Base-by-base conservation (phyloP, 441 rosid genomes). In the Populus hybrid region DNA sequence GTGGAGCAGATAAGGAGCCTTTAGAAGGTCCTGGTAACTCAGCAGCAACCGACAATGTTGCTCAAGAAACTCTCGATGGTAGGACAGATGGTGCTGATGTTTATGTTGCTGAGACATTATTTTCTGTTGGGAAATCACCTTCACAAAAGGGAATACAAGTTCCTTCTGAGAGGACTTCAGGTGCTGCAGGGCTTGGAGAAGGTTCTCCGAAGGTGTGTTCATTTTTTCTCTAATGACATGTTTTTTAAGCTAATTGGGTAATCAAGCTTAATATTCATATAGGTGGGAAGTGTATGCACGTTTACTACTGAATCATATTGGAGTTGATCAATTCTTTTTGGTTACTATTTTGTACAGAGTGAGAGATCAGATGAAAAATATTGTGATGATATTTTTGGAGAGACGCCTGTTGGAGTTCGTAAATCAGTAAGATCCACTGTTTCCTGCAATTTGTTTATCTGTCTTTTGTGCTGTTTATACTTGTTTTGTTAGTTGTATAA, bases 301-400 rank as follows among this genome's bases (percentile, higher is more conserved):
- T 40, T 67, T 18, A 46, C 26, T 26, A 30, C 23, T 54, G 35
- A 65, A 50, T 30, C 40, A 26, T 28, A 35, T 10, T 26, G 70
- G 42, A 69, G 23, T 69, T 69, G 10, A 8, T 18, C 7, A 36
- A 16, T 40, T 40, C 77, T 38, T 64, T 66, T 57, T 26, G 70
- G 70, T 50, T 77, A 5, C 77, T 3, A 40, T 50, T 73, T 76
- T 86, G 73, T 76, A 76, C 94, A 97, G 99, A 93, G 99, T 85
- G 99, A 97, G 89, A 74, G 90, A 78, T 93, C 90, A 74, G 91
- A 83, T 73, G 95, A 91, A 80, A 88, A 89, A 83, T 90, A 89
- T 79, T 90, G 91, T 79, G 99, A 95, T 84, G 99, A 97, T 81
- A 95, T 97, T 68, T 97, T 95, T 85, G 99, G 98, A 67, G 99